Evolutionary conservation across 139 green algal genomes (phyloP), one percentile per base, ranked within the genome.

Genomic region (Eudorina sp.): DNA sequence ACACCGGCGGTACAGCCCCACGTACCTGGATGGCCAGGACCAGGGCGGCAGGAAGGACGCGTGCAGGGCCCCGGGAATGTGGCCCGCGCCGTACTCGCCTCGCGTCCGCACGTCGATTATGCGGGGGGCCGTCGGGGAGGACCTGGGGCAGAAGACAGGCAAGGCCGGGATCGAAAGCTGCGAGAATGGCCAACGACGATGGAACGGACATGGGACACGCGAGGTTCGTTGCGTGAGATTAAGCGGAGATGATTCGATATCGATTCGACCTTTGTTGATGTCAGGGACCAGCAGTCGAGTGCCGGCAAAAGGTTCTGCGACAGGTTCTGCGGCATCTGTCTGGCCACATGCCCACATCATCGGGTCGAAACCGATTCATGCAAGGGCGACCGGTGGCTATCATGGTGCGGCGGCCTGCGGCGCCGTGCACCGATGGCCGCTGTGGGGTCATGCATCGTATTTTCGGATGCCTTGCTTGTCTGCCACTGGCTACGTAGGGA

Each of bases 21-120:
- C 58, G 0, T 75, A 70, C 66, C 48, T 89, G 34, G 4, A 27
- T 1, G 81, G 38, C 53, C 80, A 91, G 81, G 73, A 73, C 89
- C 89, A 92, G 23, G 89, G 89, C 25, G 89, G 89, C 27, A 92
- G 89, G 46, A 90, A 90, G 34, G 86, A 90, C 18, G 86, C 86
- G 75, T 90, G 72, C 34, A 82, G 8, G 5, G 86, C 86, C 4
- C 86, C 86, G 3, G 86, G 64, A n/a, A 90, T 88, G 79, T 90
- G 87, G 21, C 87, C 87, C 0, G n/a, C 79, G 27, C 38, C 3
- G 74, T 76, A 90, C 53, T 87, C 87, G 27, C n/a, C n/a, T 0
- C 40, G 36, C 19, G 79, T 90, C 2, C 79, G 87, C 48, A 90
- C 87, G 62, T 90, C 78, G 41, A 88, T 87, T 66, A 92, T 86